Percentiles rank a stretch among this genome's conserved stretches.
Conservation (phyloP, 1,284 basidiomycete genomes). For the Pholiota adiposa region DNA sequence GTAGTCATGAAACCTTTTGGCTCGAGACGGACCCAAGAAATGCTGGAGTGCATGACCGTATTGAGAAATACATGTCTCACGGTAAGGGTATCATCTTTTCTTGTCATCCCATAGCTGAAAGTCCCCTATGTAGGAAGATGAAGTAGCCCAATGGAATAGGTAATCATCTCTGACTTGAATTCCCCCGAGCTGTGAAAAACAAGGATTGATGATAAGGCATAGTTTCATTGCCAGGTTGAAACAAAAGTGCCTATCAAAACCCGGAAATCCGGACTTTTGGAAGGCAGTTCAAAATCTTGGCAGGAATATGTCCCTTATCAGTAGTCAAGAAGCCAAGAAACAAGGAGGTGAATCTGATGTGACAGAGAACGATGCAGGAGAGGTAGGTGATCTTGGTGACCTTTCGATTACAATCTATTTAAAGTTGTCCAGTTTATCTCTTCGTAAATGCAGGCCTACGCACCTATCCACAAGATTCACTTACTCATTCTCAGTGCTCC, state of each 20-base stretch:
- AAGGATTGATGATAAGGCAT: constrained; percentile 7
- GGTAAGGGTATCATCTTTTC: constrained; percentile 38
- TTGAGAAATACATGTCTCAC: constrained; percentile 69
- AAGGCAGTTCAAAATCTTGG: constrained; percentile 54
- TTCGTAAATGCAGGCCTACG: not conserved
- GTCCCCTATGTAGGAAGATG: constrained; percentile 64
- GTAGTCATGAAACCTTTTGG: constrained; percentile 75
- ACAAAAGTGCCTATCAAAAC: constrained; percentile 51
- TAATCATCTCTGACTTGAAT: constrained; percentile 28
- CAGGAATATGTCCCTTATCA: constrained; percentile 62
- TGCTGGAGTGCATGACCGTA: constrained; percentile 72
- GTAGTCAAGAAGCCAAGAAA: constrained; percentile 59
- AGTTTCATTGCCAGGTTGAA: constrained; percentile 67
- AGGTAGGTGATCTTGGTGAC: constrained; percentile 36
- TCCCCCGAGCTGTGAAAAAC: not conserved
- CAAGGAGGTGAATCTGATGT: constrained; percentile 58
- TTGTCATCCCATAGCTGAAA: not conserved
- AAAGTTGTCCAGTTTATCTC: constrained; percentile 7
- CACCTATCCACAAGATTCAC: not conserved
- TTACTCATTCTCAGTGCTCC: not conserved
- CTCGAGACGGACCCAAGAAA: constrained; percentile 62
- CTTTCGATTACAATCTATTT: not conserved
- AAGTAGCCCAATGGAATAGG: constrained; percentile 80
- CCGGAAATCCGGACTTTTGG: constrained; percentile 73
- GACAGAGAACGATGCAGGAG: constrained; percentile 50